These are phyloP conservation scores for Lachnellula subtilissima DNA, from an alignment of 2,329 filamentous ascomycete species.

Conservation along the genomic window DNA sequence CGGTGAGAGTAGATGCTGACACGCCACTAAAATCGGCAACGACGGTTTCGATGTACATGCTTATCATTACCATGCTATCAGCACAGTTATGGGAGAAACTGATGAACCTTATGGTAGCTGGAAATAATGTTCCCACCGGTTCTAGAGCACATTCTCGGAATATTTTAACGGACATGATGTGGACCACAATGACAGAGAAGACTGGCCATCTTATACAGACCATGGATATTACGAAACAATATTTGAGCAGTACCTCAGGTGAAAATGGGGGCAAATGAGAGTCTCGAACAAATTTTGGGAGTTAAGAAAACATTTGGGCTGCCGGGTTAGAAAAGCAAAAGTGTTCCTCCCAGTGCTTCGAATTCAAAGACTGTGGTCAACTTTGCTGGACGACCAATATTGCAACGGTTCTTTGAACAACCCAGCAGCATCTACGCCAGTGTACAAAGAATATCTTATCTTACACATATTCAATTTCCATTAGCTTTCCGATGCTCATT, in stretches of 20 bases:
- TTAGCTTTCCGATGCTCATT: no score
- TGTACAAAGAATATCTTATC: no score
- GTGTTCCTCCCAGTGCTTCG: no score
- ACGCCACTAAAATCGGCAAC: neutral
- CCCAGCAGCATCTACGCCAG: no score
- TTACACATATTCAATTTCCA: no score
- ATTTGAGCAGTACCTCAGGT: no score
- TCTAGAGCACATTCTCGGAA: neutral
- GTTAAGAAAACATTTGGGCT: neutral
- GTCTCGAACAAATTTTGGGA: neutral
- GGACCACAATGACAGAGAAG: neutral
- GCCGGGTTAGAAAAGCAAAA: no score
- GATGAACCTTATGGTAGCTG: slow-evolving; percentile 5
- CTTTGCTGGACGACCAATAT: no score
- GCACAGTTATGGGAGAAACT: slow-evolving; percentile 1
- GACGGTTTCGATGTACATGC: slow-evolving; percentile 6
- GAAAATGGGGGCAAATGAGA: neutral
- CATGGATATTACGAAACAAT: neutral
- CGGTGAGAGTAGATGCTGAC: slow-evolving; percentile 5
- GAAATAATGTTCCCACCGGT: neutral
- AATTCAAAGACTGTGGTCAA: no score
- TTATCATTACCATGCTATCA: slow-evolving; percentile 7
- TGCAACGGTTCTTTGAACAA: no score
- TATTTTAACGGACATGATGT: neutral
- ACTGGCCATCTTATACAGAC: neutral